These are phyloP conservation scores for Penicillium sp. DNA, from an alignment of 2,329 filamentous ascomycete genomes.

Conservation along the genomic window DNA sequence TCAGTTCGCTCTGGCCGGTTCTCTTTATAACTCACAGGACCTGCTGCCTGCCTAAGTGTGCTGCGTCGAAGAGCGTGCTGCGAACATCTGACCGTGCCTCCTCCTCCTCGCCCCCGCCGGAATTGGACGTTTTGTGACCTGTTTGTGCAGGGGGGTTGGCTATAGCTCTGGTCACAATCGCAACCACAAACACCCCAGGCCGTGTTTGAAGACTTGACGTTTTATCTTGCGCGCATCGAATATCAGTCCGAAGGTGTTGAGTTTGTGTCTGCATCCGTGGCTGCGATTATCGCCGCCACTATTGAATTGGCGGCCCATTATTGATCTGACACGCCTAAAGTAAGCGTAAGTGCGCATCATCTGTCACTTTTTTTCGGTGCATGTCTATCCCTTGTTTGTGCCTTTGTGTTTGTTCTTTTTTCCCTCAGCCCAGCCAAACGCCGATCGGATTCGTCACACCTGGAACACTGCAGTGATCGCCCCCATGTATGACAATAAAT, in stretches of 20 bases:
- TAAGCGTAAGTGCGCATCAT: background rate
- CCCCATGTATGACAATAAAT: background rate
- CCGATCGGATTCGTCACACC: constrained; percentile 9
- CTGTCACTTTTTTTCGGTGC: background rate
- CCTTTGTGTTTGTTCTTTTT: constrained; percentile 2
- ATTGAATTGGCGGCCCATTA: constrained; percentile 7
- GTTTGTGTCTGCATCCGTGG: background rate
- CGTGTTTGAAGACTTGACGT: background rate
- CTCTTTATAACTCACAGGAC: background rate
- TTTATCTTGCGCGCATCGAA: background rate
- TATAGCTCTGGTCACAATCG: background rate
- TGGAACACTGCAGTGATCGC: background rate
- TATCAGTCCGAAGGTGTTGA: background rate
- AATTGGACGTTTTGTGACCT: background rate
- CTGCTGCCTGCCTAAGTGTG: background rate
- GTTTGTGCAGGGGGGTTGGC: background rate
- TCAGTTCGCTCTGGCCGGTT: background rate
- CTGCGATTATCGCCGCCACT: constrained; percentile 11
- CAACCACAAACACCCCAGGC: background rate
- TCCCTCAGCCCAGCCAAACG: constrained; percentile 5
- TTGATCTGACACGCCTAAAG: background rate
- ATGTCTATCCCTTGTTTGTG: constrained; percentile 1
- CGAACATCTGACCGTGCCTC: background rate
- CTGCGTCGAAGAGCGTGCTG: background rate
- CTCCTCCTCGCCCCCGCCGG: background rate